Percentiles rank a stretch among this genome's conserved stretches.
Evolutionary conservation across 2,329 filamentous ascomycete genomes (phyloP).

Genomic region (Diplodia sapinea): DNA sequence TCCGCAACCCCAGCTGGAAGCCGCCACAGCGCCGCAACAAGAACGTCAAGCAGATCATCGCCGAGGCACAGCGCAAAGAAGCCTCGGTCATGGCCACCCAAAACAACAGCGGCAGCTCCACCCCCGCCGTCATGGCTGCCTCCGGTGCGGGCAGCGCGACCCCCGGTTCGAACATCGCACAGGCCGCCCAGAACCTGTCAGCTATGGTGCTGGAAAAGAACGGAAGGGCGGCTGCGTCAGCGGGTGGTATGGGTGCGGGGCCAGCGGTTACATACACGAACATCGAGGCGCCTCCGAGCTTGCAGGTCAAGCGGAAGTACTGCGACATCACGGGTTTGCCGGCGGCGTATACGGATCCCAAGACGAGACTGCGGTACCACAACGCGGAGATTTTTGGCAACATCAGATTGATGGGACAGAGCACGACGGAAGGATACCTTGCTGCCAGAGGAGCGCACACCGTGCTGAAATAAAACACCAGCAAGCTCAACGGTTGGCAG

Average conservation of each 20-base stretch:
- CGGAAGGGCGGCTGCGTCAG: slow-evolving; percentile 34
- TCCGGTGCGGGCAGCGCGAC: slow-evolving; percentile 41
- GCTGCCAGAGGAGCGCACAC: slow-evolving; percentile 92
- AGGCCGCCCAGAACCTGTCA: slow-evolving; percentile 83
- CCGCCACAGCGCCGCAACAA: slow-evolving; percentile 97
- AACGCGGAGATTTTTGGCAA: slow-evolving; percentile 89
- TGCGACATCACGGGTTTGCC: slow-evolving; percentile 94
- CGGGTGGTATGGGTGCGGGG: slow-evolving; percentile 50
- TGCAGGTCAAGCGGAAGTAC: slow-evolving; percentile 81
- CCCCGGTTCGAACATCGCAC: slow-evolving; percentile 77
- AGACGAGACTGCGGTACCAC: slow-evolving; percentile 90
- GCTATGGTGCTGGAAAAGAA: slow-evolving; percentile 89
- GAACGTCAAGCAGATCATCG: slow-evolving; percentile 95
- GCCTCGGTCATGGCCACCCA: slow-evolving; percentile 85
- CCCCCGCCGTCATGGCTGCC: slow-evolving; percentile 53
- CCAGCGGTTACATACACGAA: slow-evolving; percentile 88
- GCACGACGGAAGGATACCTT: slow-evolving; percentile 84
- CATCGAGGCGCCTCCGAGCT: slow-evolving; percentile 89
- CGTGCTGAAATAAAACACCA: slow-evolving; percentile 74
- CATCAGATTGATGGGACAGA: slow-evolving; percentile 79
- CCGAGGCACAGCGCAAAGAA: slow-evolving; percentile 86
- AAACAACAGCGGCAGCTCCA: slow-evolving; percentile 79
- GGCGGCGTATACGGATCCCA: slow-evolving; percentile 92
- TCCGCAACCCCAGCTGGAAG: slow-evolving; percentile 89
- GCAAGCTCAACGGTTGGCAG: background rate